Evolutionary conservation across 192 early-diverging fungal genomes (phyloP).

Genomic region (Spinellus fusiger): DNA sequence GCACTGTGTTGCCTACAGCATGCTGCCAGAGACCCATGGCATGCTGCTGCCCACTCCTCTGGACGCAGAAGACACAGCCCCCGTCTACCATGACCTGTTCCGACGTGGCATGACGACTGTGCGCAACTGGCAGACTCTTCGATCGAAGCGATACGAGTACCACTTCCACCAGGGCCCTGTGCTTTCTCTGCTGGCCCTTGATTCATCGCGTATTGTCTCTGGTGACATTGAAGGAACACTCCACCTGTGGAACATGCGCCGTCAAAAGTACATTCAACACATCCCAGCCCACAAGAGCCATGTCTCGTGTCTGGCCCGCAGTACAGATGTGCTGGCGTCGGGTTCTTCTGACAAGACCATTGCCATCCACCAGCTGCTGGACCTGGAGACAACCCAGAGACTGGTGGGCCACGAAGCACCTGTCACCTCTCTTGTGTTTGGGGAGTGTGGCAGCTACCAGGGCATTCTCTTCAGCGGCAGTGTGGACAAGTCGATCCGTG

Average conservation of each 20-base stretch:
- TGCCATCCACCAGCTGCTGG: background rate
- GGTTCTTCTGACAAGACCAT: constrained; percentile 11
- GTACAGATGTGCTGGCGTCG: constrained; percentile 1
- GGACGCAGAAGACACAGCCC: background rate
- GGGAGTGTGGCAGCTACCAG: background rate
- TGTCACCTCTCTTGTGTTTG: constrained; percentile 1
- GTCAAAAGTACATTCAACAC: background rate
- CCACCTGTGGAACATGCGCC: constrained; percentile 13
- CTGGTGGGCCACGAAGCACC: constrained; percentile 9
- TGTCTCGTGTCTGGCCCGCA: constrained; percentile 2
- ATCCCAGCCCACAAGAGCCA: constrained; percentile 6
- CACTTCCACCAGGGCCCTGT: constrained; percentile 10
- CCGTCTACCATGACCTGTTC: constrained; percentile 6
- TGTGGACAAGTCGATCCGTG: constrained; percentile 7
- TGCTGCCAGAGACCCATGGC: background rate
- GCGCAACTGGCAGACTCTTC: constrained; percentile 1
- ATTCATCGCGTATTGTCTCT: constrained; percentile 4
- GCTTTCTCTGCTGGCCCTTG: background rate
- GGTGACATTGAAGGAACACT: constrained; percentile 14
- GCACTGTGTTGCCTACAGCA: constrained; percentile 1
- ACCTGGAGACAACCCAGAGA: background rate
- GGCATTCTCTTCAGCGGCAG: constrained; percentile 8
- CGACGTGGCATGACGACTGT: constrained; percentile 1
- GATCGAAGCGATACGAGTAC: background rate
- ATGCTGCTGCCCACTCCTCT: background rate